Percentiles rank a stretch among this genome's conserved stretches.
Evolutionary conservation across 2,329 filamentous ascomycete genomes (phyloP).

Genomic region (Blastomyces parvus): DNA sequence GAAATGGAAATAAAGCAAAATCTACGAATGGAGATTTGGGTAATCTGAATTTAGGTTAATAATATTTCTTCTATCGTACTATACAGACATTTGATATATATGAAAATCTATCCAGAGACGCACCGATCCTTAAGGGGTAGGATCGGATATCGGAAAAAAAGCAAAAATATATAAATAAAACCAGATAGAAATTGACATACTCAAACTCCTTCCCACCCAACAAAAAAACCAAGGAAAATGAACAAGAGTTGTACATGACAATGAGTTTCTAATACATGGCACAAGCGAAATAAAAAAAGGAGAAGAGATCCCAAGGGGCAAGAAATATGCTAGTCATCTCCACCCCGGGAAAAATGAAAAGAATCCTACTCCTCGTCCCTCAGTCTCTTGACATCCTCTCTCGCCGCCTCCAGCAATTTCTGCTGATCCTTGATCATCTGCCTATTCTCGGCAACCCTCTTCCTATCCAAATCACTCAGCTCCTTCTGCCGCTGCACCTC

Average conservation of each 20-base stretch:
- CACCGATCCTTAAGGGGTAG: background rate
- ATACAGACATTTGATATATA: background rate
- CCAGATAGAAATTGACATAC: background rate
- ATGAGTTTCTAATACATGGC: constrained; percentile 3
- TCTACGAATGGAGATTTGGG: background rate
- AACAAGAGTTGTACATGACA: constrained; percentile 3
- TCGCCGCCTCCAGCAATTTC: constrained; percentile 36
- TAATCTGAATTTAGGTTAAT: background rate
- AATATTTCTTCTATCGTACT: background rate
- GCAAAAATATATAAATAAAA: too few species aligned
- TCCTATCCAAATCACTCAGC: constrained; percentile 32
- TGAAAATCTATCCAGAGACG: background rate
- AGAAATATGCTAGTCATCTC: background rate
- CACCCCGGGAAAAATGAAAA: background rate
- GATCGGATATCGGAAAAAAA: background rate
- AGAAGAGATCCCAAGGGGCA: background rate
- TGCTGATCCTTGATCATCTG: constrained; percentile 39
- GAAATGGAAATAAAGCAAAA: background rate
- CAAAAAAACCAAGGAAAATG: background rate
- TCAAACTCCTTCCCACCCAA: constrained; percentile 6
- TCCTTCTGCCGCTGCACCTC: constrained; percentile 28
- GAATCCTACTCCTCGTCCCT: constrained; percentile 23
- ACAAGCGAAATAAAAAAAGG: background rate
- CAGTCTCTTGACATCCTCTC: constrained; percentile 36
- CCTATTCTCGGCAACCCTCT: constrained; percentile 30